Evolutionary conservation across 371 early-diverging fungal genomes (phyloP), one percentile per base, ranked within the genome.

Genomic region (Mucor velutinosus): DNA sequence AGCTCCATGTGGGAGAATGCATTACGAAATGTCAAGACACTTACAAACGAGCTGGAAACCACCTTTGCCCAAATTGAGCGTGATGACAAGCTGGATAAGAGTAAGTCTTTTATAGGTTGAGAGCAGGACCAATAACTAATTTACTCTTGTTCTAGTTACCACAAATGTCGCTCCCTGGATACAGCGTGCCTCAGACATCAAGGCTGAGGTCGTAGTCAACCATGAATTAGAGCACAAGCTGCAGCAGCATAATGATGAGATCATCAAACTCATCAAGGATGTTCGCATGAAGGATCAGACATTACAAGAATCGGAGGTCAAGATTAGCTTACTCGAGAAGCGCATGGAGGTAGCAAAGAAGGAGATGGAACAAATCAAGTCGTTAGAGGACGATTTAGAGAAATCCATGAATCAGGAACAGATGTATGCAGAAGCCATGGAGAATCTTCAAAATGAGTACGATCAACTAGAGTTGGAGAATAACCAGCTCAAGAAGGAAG

Each of bases 251-350:
- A 89, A 86, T 60, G 92, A 91, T 7, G 94, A 97, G 60, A 89
- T 95, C 30, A 63, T 89, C 32, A 88, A 87, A 37, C 75, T 97
- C 14, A 84, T 90, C 43, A 87, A 88, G 60, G 92, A 93, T 62
- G 76, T 90, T 39, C 91, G 91, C 64, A 39, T 35, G 43, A 65
- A 78, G 85, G 93, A 94, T 45, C 90, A 93, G 83, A 70, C 78
- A 7, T 71, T 94, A 33, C 91, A 92, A 71, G 95, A 97, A 75
- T 74, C 84, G 5, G 70, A 73, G 19, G 89, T 95, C 41, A 91
- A 90, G 73, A 86, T 94, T 7, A 93, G 93, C 56, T 67, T 94
- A 62, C 83, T 95, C 7, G 93, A 93, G 66, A 92, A 88, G 74
- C 89, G 93, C 21, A 87, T 88, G 73, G 92, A 92, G 60, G 66